Conservation (phyloP, 2,329 filamentous ascomycete species). For the Salinomyces thailandicus region DNA sequence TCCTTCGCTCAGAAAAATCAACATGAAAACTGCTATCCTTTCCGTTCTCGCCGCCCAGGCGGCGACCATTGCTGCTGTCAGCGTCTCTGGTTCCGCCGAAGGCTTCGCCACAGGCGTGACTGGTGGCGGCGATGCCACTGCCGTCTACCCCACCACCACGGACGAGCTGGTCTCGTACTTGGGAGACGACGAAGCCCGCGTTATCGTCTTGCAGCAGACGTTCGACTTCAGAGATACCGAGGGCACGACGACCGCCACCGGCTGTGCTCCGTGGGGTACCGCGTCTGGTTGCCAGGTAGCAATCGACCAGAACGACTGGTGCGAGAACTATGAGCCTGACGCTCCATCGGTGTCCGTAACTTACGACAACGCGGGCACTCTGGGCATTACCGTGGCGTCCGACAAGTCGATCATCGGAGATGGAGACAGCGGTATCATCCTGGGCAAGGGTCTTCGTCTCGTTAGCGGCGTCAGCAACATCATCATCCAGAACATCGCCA, state of each 20-base stretch:
- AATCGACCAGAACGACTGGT: slow-evolving; percentile 51
- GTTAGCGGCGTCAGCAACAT: slow-evolving; percentile 39
- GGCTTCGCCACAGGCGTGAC: slow-evolving; percentile 47
- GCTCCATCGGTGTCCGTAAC: slow-evolving; percentile 19
- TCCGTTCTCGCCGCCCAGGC: slow-evolving; percentile 3
- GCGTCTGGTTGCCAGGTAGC: slow-evolving; percentile 47
- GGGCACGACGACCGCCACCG: slow-evolving; percentile 42
- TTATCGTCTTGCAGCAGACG: slow-evolving; percentile 47
- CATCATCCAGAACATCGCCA: slow-evolving; percentile 39
- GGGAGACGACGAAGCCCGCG: slow-evolving; percentile 41
- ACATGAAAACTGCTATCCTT: slow-evolving; percentile 1
- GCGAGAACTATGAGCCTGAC: slow-evolving; percentile 36
- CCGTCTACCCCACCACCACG: slow-evolving; percentile 26
- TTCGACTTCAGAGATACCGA: slow-evolving; percentile 47
- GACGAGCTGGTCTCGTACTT: slow-evolving; percentile 51
- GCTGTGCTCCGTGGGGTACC: slow-evolving; percentile 45
- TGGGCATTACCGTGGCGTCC: slow-evolving; percentile 29
- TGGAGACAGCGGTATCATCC: slow-evolving; percentile 30
- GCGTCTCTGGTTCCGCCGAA: slow-evolving; percentile 28
- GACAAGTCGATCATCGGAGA: slow-evolving; percentile 35
- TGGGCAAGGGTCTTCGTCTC: slow-evolving; percentile 33
- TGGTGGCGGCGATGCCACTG: slow-evolving; percentile 46
- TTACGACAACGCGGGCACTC: slow-evolving; percentile 47
- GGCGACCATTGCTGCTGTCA: slow-evolving; percentile 1
- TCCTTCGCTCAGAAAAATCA: too few species aligned